A percentile compares a stretch with the other conserved stretches of the same genome.
Evolutionary conservation across 495 filamentous ascomycete species (phyloP).

Genomic region (Podospora pseudoanserina): DNA sequence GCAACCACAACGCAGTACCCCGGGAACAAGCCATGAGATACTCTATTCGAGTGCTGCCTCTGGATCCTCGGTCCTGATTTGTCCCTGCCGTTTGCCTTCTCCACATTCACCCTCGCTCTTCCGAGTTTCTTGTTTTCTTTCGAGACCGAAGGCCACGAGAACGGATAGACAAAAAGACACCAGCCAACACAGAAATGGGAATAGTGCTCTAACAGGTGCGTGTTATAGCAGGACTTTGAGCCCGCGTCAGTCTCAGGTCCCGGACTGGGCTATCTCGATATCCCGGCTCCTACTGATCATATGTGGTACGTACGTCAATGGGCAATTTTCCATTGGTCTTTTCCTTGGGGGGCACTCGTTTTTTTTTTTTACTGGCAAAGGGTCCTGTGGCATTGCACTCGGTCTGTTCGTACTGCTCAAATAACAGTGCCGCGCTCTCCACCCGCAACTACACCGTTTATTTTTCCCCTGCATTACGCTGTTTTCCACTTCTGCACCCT

Average conservation of each 20-base stretch:
- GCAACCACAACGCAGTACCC: neutral
- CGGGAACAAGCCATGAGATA: constrained; percentile 5
- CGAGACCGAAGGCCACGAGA: neutral
- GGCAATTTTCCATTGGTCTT: constrained; percentile 19
- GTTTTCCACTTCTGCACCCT: constrained; percentile 14
- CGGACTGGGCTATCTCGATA: constrained; percentile 46
- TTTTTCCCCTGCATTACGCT: constrained; percentile 28
- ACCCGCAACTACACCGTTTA: constrained; percentile 27
- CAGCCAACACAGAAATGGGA: constrained; percentile 22
- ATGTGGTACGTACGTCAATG: constrained; percentile 41
- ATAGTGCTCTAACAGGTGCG: constrained; percentile 28
- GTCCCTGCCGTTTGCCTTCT: neutral
- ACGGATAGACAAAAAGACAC: constrained; percentile 23
- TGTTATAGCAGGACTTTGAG: constrained; percentile 46
- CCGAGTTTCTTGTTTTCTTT: constrained; percentile 1
- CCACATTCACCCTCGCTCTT: neutral
- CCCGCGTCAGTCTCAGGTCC: constrained; percentile 44
- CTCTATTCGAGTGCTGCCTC: constrained; percentile 6
- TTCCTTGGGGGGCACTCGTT: neutral
- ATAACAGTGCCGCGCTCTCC: constrained; percentile 14
- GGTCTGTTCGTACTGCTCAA: constrained; percentile 9
- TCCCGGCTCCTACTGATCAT: constrained; percentile 41
- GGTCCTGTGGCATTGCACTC: neutral
- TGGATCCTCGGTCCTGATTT: constrained; percentile 4
- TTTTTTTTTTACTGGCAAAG: neutral